A percentile compares a stretch with the other conserved stretches of the same genome.
These are phyloP conservation scores for Nematodospora valgi DNA, from an alignment of 805 yeast species.

Conservation along the genomic window DNA sequence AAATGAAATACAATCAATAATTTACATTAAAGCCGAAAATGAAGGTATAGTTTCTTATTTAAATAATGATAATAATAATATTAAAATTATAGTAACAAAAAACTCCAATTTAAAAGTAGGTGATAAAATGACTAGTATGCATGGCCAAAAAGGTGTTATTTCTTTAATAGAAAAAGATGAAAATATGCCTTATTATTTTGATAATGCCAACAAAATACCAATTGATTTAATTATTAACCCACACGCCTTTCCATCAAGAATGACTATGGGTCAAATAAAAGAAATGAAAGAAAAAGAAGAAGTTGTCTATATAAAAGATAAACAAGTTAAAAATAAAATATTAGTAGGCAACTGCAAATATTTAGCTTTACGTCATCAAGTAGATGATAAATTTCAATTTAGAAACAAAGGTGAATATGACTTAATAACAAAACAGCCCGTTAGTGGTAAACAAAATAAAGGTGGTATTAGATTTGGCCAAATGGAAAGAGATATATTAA, in stretches of 20 bases:
- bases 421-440: conserved; percentile 3
- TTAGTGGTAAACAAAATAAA: background rate
- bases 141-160: conserved; percentile 1
- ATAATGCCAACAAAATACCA: background rate
- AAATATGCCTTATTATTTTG: conserved; percentile 1
- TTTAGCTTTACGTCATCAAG: conserved; percentile 6
- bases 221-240: conserved; percentile 1
- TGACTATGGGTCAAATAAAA: conserved; percentile 4
- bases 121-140: conserved; percentile 2
- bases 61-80: background rate
- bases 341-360: background rate
- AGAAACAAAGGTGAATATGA: conserved; percentile 2
- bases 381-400: conserved; percentile 5
- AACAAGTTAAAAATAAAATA: background rate
- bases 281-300: background rate
- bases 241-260: conserved; percentile 3
- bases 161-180: background rate
- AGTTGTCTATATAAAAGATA: background rate
- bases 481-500: conserved; percentile 3
- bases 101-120: background rate
- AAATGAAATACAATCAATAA: background rate
- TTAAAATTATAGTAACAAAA: background rate
- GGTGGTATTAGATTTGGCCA: conserved; percentile 1
- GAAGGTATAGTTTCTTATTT: background rate
- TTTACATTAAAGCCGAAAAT: background rate